phyloP scores from a whole-genome alignment of 352 stramenopile genomes.

The Phytophthora colocasiae region DNA sequence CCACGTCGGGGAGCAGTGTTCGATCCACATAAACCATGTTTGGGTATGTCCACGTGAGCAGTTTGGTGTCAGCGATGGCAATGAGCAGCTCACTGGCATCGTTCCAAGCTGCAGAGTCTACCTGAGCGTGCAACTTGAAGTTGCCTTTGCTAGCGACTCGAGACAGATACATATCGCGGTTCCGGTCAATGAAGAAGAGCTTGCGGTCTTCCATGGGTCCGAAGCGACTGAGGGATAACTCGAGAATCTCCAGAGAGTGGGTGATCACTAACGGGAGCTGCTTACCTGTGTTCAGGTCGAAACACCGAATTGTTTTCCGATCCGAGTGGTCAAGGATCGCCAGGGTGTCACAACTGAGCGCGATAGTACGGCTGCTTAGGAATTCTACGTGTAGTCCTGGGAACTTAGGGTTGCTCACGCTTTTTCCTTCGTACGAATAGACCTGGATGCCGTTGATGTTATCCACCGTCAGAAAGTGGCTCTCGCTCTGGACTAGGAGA shows the following conservation, averaged over 20 bases:
- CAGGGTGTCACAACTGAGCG: slow-evolving; percentile 88
- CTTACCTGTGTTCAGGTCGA: slow-evolving; percentile 90
- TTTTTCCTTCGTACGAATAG: slow-evolving; percentile 94
- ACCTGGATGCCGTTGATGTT: slow-evolving; percentile 90
- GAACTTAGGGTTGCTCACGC: slow-evolving; percentile 88
- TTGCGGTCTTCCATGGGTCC: slow-evolving; percentile 79
- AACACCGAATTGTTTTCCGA: slow-evolving; percentile 89
- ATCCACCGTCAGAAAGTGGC: slow-evolving; percentile 92
- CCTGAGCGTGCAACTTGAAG: slow-evolving; percentile 91
- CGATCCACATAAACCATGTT: slow-evolving; percentile 92
- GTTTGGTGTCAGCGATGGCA: slow-evolving; percentile 88
- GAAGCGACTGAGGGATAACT: slow-evolving; percentile 87
- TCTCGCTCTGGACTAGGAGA: slow-evolving; percentile 89
- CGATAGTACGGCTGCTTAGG: slow-evolving; percentile 85
- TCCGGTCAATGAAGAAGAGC: slow-evolving; percentile 90
- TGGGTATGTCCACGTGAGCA: slow-evolving; percentile 93
- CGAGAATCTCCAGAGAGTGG: slow-evolving; percentile 81
- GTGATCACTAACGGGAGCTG: slow-evolving; percentile 64
- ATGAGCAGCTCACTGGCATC: slow-evolving; percentile 89
- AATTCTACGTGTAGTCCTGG: slow-evolving; percentile 89
- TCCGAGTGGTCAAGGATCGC: slow-evolving; percentile 91
- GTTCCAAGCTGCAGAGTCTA: slow-evolving; percentile 92
- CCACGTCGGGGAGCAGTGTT: slow-evolving; percentile 86
- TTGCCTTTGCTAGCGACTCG: slow-evolving; percentile 57
- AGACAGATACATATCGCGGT: slow-evolving; percentile 89